A percentile compares a stretch with the other conserved stretches of the same genome.
Conservation (phyloP, 371 early-diverging fungal genomes). For the Rhizomucor miehei region DNA sequence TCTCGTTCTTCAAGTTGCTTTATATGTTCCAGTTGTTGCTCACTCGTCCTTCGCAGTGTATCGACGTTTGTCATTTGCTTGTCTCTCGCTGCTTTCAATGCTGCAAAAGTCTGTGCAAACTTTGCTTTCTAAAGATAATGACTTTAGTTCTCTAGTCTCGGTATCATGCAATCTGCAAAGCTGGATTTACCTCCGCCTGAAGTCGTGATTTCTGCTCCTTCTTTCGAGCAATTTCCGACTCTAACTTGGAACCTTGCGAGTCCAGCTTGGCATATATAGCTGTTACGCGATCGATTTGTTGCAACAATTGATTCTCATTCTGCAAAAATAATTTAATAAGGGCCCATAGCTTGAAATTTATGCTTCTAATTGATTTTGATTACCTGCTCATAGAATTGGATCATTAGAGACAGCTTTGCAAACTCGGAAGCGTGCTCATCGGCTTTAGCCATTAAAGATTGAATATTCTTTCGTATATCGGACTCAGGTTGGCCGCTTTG, state of each 20-base stretch:
- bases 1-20: slow-evolving; percentile 38
- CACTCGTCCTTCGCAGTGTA: slow-evolving; percentile 30
- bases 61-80: slow-evolving; percentile 28
- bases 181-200: slow-evolving; percentile 54
- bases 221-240: slow-evolving; percentile 66
- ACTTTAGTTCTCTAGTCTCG: background rate
- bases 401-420: slow-evolving; percentile 15
- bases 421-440: slow-evolving; percentile 6
- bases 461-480: slow-evolving; percentile 13
- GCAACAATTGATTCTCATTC: slow-evolving; percentile 60
- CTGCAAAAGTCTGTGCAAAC: slow-evolving; percentile 41
- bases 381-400: slow-evolving; percentile 19
- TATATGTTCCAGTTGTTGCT: slow-evolving; percentile 42
- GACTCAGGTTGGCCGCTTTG: background rate
- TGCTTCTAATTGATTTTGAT: background rate
- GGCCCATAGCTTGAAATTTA: background rate
- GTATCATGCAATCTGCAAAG: background rate
- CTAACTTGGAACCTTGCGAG: slow-evolving; percentile 73
- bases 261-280: slow-evolving; percentile 79
- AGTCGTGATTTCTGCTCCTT: slow-evolving; percentile 76
- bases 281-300: slow-evolving; percentile 81
- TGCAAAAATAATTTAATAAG: slow-evolving; percentile 4
- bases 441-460: slow-evolving; percentile 7
- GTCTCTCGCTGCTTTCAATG: slow-evolving; percentile 36
- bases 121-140: slow-evolving; percentile 18